Conservation (phyloP, 352 stramenopile species). For the Globisporangium camurandrum region DNA sequence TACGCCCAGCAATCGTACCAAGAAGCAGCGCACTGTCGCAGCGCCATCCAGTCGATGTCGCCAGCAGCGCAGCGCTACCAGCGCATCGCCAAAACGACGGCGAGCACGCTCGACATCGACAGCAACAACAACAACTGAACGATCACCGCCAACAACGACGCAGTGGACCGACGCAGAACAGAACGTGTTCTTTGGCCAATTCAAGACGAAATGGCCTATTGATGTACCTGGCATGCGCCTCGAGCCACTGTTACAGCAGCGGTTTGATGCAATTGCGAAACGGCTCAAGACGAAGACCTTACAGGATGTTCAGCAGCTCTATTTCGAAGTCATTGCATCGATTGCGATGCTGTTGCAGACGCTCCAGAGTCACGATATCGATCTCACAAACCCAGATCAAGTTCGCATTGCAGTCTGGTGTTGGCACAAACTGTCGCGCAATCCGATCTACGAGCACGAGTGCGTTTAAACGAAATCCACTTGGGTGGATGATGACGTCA, state of each 20-base stretch:
- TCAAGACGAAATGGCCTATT: slow-evolving; percentile 58
- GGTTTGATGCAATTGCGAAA: slow-evolving; percentile 53
- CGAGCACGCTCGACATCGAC: slow-evolving; percentile 2
- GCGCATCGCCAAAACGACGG: slow-evolving; percentile 1
- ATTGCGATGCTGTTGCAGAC: slow-evolving; percentile 34
- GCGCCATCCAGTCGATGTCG: too few relatives aligned
- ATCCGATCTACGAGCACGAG: slow-evolving; percentile 32
- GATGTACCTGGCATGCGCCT: slow-evolving; percentile 18
- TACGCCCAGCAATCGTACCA: background rate
- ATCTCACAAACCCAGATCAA: slow-evolving; percentile 56
- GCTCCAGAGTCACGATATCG: slow-evolving; percentile 42
- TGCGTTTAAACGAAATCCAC: slow-evolving; percentile 9
- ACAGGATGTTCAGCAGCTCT: slow-evolving; percentile 53
- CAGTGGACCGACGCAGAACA: slow-evolving; percentile 55
- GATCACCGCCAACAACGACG: background rate
- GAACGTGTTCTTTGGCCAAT: slow-evolving; percentile 58
- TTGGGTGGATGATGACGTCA: slow-evolving; percentile 2
- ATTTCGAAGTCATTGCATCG: slow-evolving; percentile 39
- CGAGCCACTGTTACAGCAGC: slow-evolving; percentile 36
- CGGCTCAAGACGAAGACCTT: slow-evolving; percentile 56
- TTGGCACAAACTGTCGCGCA: slow-evolving; percentile 50
- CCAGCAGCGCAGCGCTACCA: too few relatives aligned
- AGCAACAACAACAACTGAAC: slow-evolving; percentile 8
- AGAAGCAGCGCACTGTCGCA: background rate
- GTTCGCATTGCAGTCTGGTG: slow-evolving; percentile 70